These are phyloP conservation scores for Scopulariopsis brevicaulis DNA, from an alignment of 2,329 filamentous ascomycete genomes.

Conservation along the genomic window DNA sequence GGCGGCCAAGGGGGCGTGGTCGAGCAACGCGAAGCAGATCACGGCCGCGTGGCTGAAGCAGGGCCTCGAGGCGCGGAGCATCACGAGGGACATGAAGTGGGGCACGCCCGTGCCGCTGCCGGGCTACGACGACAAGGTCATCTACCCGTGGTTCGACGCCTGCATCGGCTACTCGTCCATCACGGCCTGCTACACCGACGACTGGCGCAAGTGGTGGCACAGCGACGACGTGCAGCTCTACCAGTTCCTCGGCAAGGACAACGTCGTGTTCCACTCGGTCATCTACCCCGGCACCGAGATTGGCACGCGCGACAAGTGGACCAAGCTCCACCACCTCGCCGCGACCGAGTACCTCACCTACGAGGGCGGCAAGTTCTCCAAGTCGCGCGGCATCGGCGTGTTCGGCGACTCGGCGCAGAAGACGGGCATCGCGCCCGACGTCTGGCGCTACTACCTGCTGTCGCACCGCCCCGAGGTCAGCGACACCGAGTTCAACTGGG, in stretches of 20 bases:
- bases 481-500: slow-evolving; percentile 87
- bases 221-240: slow-evolving; percentile 81
- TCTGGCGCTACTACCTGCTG: slow-evolving; percentile 91
- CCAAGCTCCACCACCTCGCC: slow-evolving; percentile 76
- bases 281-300: slow-evolving; percentile 85
- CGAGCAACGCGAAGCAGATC: slow-evolving; percentile 62
- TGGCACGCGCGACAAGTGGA: slow-evolving; percentile 78
- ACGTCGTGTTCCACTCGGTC: slow-evolving; percentile 54
- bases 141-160: slow-evolving; percentile 90
- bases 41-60: slow-evolving; percentile 74
- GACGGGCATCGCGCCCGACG: slow-evolving; percentile 71
- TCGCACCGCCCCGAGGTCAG: slow-evolving; percentile 75
- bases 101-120: slow-evolving; percentile 51
- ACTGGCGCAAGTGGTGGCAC: slow-evolving; percentile 94
- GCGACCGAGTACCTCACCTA: slow-evolving; percentile 85
- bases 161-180: slow-evolving; percentile 95
- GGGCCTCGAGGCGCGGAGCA: slow-evolving; percentile 76
- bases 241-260: slow-evolving; percentile 84
- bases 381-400: slow-evolving; percentile 79
- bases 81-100: slow-evolving; percentile 90
- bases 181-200: slow-evolving; percentile 74
- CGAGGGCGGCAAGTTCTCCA: slow-evolving; percentile 84
- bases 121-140: slow-evolving; percentile 53
- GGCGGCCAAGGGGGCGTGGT: slow-evolving; percentile 66
- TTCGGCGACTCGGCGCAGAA: slow-evolving; percentile 85